These are phyloP conservation scores for Alternaria triticina DNA, from an alignment of 2,329 filamentous ascomycete species.

Conservation along the genomic window DNA sequence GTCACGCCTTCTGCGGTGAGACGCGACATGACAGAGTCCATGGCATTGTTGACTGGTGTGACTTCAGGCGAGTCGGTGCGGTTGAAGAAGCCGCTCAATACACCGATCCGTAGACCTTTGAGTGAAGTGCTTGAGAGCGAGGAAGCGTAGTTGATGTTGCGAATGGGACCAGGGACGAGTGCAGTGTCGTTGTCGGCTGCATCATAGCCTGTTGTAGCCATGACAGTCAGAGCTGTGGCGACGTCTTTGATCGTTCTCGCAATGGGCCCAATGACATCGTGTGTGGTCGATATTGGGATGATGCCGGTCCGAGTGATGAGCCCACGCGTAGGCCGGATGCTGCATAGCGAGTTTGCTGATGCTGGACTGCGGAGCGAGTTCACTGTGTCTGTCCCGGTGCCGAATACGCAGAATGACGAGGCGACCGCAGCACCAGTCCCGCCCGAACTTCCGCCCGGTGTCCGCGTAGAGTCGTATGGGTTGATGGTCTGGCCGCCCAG, in stretches of 20 bases:
- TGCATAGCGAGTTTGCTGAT: slow-evolving; percentile 66
- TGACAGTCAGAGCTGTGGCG: slow-evolving; percentile 58
- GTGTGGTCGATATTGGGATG: slow-evolving; percentile 63
- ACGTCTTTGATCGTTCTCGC: slow-evolving; percentile 59
- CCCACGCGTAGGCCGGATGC: slow-evolving; percentile 63
- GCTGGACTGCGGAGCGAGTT: slow-evolving; percentile 67
- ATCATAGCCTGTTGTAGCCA: slow-evolving; percentile 61
- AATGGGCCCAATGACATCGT: slow-evolving; percentile 64
- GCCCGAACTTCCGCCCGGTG: slow-evolving; percentile 69
- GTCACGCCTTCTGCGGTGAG: slow-evolving; percentile 57
- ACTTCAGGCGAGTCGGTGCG: slow-evolving; percentile 60
- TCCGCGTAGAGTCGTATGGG: slow-evolving; percentile 70
- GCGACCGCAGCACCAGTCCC: slow-evolving; percentile 68
- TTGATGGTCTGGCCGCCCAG: slow-evolving; percentile 70
- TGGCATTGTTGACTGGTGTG: slow-evolving; percentile 62
- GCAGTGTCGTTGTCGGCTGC: slow-evolving; percentile 60
- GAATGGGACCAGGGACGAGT: slow-evolving; percentile 51
- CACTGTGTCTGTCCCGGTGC: slow-evolving; percentile 66
- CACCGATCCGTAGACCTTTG: slow-evolving; percentile 55
- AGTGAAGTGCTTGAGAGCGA: slow-evolving; percentile 47
- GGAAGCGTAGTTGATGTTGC: slow-evolving; percentile 56
- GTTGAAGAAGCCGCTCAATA: slow-evolving; percentile 66
- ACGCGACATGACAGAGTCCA: slow-evolving; percentile 56
- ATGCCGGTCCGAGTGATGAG: slow-evolving; percentile 60
- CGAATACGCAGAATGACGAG: slow-evolving; percentile 63